These are phyloP conservation scores for Hemileccinum rubropunctum DNA, from an alignment of 768 basidiomycete genomes.

Conservation along the genomic window DNA sequence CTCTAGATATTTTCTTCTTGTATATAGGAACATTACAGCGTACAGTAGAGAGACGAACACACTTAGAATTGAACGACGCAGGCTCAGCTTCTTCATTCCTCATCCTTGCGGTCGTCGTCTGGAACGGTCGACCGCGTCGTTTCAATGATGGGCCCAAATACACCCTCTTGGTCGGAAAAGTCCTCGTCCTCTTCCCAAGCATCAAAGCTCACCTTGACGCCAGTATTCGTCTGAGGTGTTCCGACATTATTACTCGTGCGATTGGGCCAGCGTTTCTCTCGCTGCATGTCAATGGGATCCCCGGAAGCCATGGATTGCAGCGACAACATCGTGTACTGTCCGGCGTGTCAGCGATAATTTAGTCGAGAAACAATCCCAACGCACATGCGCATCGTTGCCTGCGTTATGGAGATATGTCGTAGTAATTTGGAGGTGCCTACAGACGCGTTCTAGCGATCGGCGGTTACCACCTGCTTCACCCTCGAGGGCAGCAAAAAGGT, in stretches of 20 bases:
- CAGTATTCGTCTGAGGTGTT: constrained; percentile 23
- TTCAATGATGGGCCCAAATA: constrained; percentile 26
- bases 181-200: constrained; percentile 57
- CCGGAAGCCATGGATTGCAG: constrained; percentile 72
- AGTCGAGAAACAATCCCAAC: constrained; percentile 17
- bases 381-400: constrained; percentile 81
- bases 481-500: constrained; percentile 72
- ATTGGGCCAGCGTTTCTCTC: constrained; percentile 77
- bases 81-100: not conserved
- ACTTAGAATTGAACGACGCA: not conserved
- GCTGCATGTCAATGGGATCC: constrained; percentile 68
- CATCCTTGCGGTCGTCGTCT: constrained; percentile 4
- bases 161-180: constrained; percentile 44
- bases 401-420: constrained; percentile 72
- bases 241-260: constrained; percentile 35
- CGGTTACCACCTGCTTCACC: constrained; percentile 54
- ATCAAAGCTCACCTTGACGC: constrained; percentile 55
- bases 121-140: constrained; percentile 2
- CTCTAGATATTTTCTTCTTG: not conserved
- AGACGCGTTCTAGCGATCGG: constrained; percentile 57
- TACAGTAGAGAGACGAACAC: constrained; percentile 3
- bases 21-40: constrained; percentile 6
- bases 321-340: constrained; percentile 67
- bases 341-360: not conserved
- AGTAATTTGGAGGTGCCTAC: constrained; percentile 57